Base-by-base conservation (phyloP, 164 flowering plant genomes). In the Annona cherimola region DNA sequence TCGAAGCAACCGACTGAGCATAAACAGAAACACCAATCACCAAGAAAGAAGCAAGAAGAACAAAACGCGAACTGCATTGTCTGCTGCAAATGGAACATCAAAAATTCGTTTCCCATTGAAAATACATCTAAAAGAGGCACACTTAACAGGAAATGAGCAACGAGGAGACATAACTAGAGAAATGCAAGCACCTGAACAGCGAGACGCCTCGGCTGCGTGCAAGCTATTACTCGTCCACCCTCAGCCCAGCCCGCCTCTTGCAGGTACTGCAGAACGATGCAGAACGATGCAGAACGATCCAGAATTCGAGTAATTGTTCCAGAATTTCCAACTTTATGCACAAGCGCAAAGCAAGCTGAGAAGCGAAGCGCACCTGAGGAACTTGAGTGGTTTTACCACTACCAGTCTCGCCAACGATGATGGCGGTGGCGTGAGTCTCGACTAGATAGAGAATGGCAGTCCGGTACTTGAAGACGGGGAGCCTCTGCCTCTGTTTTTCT, bases 241-340 rank as follows among this genome's bases (percentile, higher is more conserved):
- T 90, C 90, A 59, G 99, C 98, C 99, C 99, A 95, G 19, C 98
- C 99, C 5, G 94, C 98, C 82, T 93, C 98, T 73, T 91, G 90
- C 59, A 95, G 91, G 73, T 80, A 94, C 98, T 93, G 84, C 71
- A 82, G 66, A 61, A 57, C 61, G 61, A 74, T 16, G 14, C 74
- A 4, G 59, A 70, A 66, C 65, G 57, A 5, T 50, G 8, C 57
- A 1, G 14, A 50, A 9, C 57, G 14, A 50, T 5, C 57, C 57
- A 50, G 9, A 16, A 50, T 9, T 50, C 14, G 14, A 50, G 14
- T 2, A 16, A 50, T 9, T 5, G 57, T 8, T 1, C 57, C 57
- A 50, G 14, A 2, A 50, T 50, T 50, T 16, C 2, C 57, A 50
- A 9, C 2, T 9, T 11, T 50, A 50, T 16, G 14, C 57, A 50